These are phyloP conservation scores for Castanea sativa DNA, from an alignment of 306 rosid species.

Conservation along the genomic window DNA sequence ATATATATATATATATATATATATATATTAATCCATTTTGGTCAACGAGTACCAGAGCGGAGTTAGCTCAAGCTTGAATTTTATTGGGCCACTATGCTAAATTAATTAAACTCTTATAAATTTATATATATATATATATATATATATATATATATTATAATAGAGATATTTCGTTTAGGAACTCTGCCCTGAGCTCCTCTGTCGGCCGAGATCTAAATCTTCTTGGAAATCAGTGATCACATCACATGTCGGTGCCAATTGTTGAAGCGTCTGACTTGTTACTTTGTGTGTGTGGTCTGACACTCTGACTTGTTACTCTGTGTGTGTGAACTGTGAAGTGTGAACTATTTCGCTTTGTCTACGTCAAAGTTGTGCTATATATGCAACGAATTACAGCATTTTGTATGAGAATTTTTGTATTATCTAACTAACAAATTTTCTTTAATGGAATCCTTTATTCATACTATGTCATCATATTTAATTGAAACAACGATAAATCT, in stretches of 20 bases:
- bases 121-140: no score
- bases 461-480: background rate
- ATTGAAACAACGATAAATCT: background rate
- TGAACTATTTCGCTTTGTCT: background rate
- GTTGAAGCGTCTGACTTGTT: background rate
- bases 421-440: background rate
- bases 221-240: background rate
- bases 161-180: background rate
- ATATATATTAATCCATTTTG: no score
- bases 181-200: background rate
- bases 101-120: no score
- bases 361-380: background rate
- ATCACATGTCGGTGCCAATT: background rate
- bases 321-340: background rate
- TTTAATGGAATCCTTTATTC: background rate
- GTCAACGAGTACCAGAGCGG: no score
- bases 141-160: background rate
- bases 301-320: background rate
- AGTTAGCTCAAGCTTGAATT: no score
- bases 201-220: background rate
- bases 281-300: background rate
- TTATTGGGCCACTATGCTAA: no score
- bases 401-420: background rate
- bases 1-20: no score
- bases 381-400: background rate